A percentile compares a stretch with the other conserved stretches of the same genome.
These are phyloP conservation scores for Larix kaempferi DNA, from an alignment of 75 land plant species.

Conservation along the genomic window DNA sequence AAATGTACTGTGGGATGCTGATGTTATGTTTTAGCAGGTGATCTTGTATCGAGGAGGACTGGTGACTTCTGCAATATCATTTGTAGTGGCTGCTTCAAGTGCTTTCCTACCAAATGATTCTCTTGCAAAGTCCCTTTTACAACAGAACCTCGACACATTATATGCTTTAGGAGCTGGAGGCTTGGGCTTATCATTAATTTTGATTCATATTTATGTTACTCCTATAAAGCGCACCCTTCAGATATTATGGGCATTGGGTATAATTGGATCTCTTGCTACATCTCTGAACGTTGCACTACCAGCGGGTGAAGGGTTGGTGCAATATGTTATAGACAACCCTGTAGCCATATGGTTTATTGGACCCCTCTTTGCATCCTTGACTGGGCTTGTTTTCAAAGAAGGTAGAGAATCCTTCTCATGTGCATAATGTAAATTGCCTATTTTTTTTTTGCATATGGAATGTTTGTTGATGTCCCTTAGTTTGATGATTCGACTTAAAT, in stretches of 20 bases:
- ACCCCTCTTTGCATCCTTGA: conserved; percentile 92
- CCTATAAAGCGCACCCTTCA: conserved; percentile 88
- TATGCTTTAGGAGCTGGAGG: conserved; percentile 75
- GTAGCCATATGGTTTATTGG: conserved; percentile 91
- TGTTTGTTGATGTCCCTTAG: not conserved
- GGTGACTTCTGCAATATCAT: conserved; percentile 79
- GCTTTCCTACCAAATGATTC: conserved; percentile 54
- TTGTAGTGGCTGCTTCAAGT: conserved; percentile 65
- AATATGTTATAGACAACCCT: conserved; percentile 72
- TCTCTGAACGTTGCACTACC: conserved; percentile 63
- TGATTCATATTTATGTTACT: conserved; percentile 96
- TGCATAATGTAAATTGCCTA: not conserved
- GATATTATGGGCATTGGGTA: conserved; percentile 80
- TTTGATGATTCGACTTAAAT: not conserved
- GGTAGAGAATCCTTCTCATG: conserved; percentile 26
- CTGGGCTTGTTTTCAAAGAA: conserved; percentile 97
- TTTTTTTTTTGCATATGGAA: not conserved
- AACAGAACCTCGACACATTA: conserved; percentile 40
- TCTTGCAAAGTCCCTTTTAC: conserved; percentile 22
- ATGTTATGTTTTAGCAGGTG: conserved; percentile 47
- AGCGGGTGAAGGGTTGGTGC: conserved; percentile 44
- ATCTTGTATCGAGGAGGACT: conserved; percentile 78
- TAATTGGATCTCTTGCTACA: conserved; percentile 67
- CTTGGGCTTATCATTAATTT: conserved; percentile 68
- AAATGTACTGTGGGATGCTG: conserved; percentile 1